These are phyloP conservation scores for Candida anutae DNA, from an alignment of 1,139 yeast species.

Conservation along the genomic window DNA sequence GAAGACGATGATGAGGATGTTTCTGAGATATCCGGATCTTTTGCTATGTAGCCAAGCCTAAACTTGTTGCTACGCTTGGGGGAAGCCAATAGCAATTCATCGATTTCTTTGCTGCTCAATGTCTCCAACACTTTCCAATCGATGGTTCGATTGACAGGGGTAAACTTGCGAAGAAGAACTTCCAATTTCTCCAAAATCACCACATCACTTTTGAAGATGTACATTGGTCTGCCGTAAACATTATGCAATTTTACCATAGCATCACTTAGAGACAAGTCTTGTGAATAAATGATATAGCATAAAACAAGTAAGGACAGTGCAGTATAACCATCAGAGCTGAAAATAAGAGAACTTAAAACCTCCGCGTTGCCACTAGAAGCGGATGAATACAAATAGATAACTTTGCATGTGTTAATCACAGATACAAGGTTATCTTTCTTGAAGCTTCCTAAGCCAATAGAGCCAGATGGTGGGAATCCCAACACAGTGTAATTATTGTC, in stretches of 20 bases:
- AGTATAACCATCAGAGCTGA: conserved; percentile 89
- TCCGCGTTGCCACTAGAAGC: conserved; percentile 15
- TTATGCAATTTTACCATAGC: conserved; percentile 55
- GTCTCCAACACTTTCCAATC: conserved; percentile 22
- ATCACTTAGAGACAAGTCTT: conserved; percentile 41
- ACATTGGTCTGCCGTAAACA: conserved; percentile 68
- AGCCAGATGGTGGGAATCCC: conserved; percentile 80
- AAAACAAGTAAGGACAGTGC: conserved; percentile 73
- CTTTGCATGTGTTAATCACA: conserved; percentile 57
- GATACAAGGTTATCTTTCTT: conserved; percentile 47
- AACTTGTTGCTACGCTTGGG: conserved; percentile 3
- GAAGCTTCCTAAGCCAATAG: conserved; percentile 66
- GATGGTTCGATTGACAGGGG: conserved; percentile 31
- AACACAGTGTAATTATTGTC: conserved; percentile 30
- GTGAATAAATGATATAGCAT: conserved; percentile 62
- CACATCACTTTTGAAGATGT: conserved; percentile 73
- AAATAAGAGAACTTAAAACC: conserved; percentile 42
- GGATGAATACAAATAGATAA: conserved; percentile 38
- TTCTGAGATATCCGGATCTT: conserved; percentile 13
- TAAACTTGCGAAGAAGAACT: conserved; percentile 44
- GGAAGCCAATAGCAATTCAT: conserved; percentile 20
- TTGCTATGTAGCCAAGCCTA: conserved; percentile 20
- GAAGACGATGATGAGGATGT: conserved; percentile 5
- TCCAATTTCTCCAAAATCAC: conserved; percentile 58
- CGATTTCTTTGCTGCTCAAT: conserved; percentile 24